Evolutionary conservation across 306 rosid genomes (phyloP).

Genomic region (Lathyrus sativus): DNA sequence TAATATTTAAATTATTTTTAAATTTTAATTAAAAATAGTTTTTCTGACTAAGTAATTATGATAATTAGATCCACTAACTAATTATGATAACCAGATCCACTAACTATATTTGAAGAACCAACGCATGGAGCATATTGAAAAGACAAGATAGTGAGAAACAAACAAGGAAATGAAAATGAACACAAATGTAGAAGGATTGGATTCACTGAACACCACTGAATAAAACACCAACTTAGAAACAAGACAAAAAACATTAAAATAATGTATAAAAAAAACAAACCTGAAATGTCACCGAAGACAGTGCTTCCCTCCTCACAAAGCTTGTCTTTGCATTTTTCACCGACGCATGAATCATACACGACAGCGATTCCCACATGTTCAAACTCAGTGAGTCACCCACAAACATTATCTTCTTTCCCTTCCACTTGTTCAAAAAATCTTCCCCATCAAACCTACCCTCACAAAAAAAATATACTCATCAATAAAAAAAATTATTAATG

Average conservation of each 20-base stretch:
- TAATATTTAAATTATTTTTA: no score
- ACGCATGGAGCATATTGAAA: neutral
- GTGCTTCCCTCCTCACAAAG: conserved; percentile 47
- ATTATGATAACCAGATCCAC: no score
- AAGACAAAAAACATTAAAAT: neutral
- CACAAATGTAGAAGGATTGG: conserved; percentile 18
- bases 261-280: conserved; percentile 36
- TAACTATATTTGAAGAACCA: conserved; percentile 18
- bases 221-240: conserved; percentile 6
- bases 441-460: conserved; percentile 67
- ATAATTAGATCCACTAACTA: no score
- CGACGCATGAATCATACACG: conserved; percentile 90
- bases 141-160: conserved; percentile 5
- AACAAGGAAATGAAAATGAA: conserved; percentile 25
- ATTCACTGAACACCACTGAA: neutral
- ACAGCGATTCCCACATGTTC: conserved; percentile 93
- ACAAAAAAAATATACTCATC: neutral
- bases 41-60: no score
- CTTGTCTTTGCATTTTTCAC: conserved; percentile 63
- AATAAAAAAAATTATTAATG: neutral
- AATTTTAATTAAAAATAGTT: no score
- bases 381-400: conserved; percentile 98
- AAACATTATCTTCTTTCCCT: conserved; percentile 92
- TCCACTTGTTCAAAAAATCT: conserved; percentile 67
- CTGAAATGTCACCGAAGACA: conserved; percentile 70